Base-by-base conservation (phyloP, 2,329 filamentous ascomycete species). In the Talaromyces sp. region DNA sequence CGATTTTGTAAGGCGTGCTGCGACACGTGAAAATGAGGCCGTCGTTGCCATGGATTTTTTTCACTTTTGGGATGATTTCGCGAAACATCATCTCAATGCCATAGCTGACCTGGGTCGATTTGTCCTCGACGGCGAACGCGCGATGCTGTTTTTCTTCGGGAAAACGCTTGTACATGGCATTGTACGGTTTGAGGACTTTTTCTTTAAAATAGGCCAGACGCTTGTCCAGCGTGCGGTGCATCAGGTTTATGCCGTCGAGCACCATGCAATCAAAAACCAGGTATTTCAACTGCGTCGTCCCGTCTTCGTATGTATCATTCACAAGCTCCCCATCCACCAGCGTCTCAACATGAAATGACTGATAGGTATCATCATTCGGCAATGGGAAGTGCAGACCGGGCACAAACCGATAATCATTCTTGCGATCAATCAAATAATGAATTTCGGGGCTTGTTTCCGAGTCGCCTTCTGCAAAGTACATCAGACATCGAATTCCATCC, bases 1-100 rank as follows among this genome's bases (percentile, higher is more conserved):
- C 94, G 65, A 89, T 88, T 67, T 88, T 88, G 79, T 99, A 99
- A 10, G 88, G 83, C 19, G 90, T 91, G 67, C 86, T 88, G 64
- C 90, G 87, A 77, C 93, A 96, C n/a, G 94, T 97, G 76, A 97
- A 99, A 70, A 99, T 96, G 53, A 99, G 83, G 6, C 94, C 94
- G 73, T 99, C 94, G 73, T 97, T 97, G 63, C 93, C 92, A 72
- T 99, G 94, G 46, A 79, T 75, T 54, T 72, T 72, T 66, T 88
- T 88, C 38, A 99, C 83, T 48, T 82, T 86, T 1, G 92, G 92
- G 29, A 97, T 85, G 51, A 95, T 85, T 60, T 92, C 83, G 66
- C 87, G 85, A 79, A 99, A 96, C 88, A 97, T 96, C 84, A 90
- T 90, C 70, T 91, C 88, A 62, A 95, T 87, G 53, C 87, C 91